phyloP scores from a whole-genome alignment of 2,329 filamentous ascomycete genomes.

The Chaetomiaceae sp. region DNA sequence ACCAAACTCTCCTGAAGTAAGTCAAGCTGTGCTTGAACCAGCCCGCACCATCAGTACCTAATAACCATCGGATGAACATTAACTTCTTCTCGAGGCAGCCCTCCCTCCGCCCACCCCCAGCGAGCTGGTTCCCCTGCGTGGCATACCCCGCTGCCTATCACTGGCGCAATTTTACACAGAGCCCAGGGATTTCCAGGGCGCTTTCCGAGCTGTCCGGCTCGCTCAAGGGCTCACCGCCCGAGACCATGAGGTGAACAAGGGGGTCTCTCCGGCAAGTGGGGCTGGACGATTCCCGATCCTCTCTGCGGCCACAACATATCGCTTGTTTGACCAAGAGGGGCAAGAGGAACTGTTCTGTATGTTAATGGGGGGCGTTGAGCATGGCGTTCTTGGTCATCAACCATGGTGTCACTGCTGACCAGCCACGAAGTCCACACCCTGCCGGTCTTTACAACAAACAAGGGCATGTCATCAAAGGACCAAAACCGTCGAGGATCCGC shows the following conservation, averaged over 20 bases:
- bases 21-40: conserved; percentile 7
- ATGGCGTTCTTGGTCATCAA: conserved; percentile 1
- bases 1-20: background rate
- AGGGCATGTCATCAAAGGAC: background rate
- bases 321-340: background rate
- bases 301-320: conserved; percentile 7
- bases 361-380: background rate
- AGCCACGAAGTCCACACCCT: background rate
- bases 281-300: conserved; percentile 6
- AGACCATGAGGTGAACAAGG: conserved; percentile 12
- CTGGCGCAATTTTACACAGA: conserved; percentile 14
- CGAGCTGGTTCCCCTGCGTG: conserved; percentile 13
- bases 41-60: conserved; percentile 3
- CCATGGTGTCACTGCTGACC: background rate
- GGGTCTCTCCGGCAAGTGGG: conserved; percentile 7
- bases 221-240: conserved; percentile 23
- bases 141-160: conserved; percentile 14
- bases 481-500: background rate
- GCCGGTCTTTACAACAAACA: background rate
- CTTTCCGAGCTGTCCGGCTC: conserved; percentile 17
- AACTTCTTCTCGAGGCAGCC: background rate
- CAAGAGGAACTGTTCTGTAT: background rate
- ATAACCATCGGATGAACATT: background rate
- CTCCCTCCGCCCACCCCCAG: conserved; percentile 17
- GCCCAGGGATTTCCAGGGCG: conserved; percentile 11